Conservation (phyloP, 169 alveolate species). For the Plasmodium berghei region DNA sequence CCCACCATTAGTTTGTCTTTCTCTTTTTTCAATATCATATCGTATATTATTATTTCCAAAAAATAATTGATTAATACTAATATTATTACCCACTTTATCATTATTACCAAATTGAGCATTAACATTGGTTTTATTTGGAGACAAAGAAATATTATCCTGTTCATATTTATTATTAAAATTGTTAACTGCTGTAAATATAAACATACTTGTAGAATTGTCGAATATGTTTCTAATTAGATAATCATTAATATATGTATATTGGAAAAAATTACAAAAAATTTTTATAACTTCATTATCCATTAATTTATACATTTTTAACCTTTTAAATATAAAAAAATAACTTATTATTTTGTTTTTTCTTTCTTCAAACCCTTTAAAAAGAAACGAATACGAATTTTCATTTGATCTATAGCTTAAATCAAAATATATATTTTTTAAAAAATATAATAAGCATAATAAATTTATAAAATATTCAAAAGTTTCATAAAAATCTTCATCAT, state of each 20-base stretch:
- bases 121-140: background rate
- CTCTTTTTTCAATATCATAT: background rate
- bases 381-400: conserved; percentile 71
- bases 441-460: conserved; percentile 44
- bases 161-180: conserved; percentile 38
- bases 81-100: no score
- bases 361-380: conserved; percentile 75
- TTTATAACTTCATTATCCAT: conserved; percentile 66
- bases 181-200: conserved; percentile 39
- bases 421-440: conserved; percentile 65
- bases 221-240: conserved; percentile 57
- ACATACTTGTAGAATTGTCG: conserved; percentile 29
- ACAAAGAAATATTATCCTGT: background rate
- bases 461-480: conserved; percentile 55
- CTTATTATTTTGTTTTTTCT: conserved; percentile 51
- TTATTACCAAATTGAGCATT: background rate
- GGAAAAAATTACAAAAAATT: conserved; percentile 69
- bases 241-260: conserved; percentile 59
- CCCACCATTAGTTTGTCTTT: background rate
- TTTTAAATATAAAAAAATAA: conserved; percentile 61
- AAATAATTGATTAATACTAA: no score
- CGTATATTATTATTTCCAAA: no score
- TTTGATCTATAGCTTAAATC: conserved; percentile 61
- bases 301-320: conserved; percentile 23
- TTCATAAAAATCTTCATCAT: conserved; percentile 41